These are phyloP conservation scores for Phytopythium vexans DNA, from an alignment of 352 stramenopile genomes.

Conservation along the genomic window DNA sequence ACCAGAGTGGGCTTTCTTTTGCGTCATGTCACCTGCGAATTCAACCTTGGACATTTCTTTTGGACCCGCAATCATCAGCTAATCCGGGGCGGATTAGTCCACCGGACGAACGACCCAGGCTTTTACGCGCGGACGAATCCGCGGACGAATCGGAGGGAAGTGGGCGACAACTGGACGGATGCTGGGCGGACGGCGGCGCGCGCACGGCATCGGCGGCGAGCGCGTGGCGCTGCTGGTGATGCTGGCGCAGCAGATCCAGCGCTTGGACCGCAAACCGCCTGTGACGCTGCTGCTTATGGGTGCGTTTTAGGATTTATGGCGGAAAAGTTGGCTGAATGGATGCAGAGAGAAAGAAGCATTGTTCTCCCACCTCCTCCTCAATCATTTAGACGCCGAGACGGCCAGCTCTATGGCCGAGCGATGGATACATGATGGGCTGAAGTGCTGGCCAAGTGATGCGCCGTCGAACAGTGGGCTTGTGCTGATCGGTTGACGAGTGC, in stretches of 20 bases:
- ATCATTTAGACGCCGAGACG: not conserved
- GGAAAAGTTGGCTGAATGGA: not conserved
- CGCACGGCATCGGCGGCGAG: constrained; percentile 8
- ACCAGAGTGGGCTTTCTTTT: too few species aligned
- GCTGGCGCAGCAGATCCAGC: constrained; percentile 40
- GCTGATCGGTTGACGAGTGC: too few species aligned
- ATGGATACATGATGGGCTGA: too few species aligned
- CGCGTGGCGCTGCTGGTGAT: constrained; percentile 30
- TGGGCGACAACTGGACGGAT: not conserved
- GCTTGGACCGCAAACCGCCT: constrained; percentile 61
- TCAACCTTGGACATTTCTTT: constrained; percentile 1
- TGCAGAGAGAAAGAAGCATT: not conserved
- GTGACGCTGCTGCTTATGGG: constrained; percentile 44
- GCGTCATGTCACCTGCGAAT: not conserved
- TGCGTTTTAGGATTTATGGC: constrained; percentile 10
- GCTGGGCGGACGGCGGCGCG: constrained; percentile 4
- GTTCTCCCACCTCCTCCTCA: not conserved
- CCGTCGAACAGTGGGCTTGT: too few species aligned
- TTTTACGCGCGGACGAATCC: not conserved
- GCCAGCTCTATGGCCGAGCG: too few species aligned
- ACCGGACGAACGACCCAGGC: not conserved
- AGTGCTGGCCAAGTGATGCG: too few species aligned
- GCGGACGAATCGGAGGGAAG: not conserved
- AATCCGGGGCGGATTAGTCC: constrained; percentile 1
- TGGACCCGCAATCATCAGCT: not conserved